phyloP scores from a whole-genome alignment of 345 rosid species.

The Limnanthes douglasii region DNA sequence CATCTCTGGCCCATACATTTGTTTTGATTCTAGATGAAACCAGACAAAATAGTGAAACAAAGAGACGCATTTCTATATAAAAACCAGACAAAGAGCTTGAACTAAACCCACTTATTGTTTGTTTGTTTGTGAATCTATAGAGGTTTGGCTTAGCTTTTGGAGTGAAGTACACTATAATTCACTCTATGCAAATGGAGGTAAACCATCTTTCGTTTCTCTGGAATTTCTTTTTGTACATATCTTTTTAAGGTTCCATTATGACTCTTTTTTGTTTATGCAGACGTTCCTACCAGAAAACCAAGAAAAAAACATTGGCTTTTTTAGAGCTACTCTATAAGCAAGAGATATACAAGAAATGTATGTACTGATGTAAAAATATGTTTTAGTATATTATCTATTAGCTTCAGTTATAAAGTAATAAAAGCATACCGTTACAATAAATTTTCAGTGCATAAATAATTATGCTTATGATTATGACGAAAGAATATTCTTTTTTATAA shows the following conservation, averaged over 20 bases:
- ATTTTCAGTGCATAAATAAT: too few species aligned
- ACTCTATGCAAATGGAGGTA: constrained; percentile 73
- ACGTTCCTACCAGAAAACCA: constrained; percentile 55
- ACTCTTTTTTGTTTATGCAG: constrained; percentile 23
- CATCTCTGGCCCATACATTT: too few species aligned
- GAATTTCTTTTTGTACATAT: constrained; percentile 1
- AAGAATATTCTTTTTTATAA: too few species aligned
- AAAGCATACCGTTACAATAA: too few species aligned
- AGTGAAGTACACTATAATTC: constrained; percentile 97
- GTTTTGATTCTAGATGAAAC: too few species aligned
- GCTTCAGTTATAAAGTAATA: too few species aligned
- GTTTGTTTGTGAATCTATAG: constrained; percentile 14
- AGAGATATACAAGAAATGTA: too few species aligned
- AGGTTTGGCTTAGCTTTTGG: constrained; percentile 94
- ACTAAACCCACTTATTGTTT: too few species aligned
- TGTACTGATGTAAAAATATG: constrained; percentile 14
- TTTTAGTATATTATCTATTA: too few species aligned
- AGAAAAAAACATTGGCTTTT: constrained; percentile 78
- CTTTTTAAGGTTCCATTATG: constrained; percentile 3
- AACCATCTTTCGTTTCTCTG: background rate
- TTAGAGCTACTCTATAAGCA: constrained; percentile 19
- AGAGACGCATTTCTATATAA: background rate
- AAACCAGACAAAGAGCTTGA: too few species aligned
- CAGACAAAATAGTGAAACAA: background rate
- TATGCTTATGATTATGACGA: too few species aligned